A percentile compares a stretch with the other conserved stretches of the same genome.
phyloP scores from a whole-genome alignment of 345 rosid genomes.

The Eucalyptus pauciflora region DNA sequence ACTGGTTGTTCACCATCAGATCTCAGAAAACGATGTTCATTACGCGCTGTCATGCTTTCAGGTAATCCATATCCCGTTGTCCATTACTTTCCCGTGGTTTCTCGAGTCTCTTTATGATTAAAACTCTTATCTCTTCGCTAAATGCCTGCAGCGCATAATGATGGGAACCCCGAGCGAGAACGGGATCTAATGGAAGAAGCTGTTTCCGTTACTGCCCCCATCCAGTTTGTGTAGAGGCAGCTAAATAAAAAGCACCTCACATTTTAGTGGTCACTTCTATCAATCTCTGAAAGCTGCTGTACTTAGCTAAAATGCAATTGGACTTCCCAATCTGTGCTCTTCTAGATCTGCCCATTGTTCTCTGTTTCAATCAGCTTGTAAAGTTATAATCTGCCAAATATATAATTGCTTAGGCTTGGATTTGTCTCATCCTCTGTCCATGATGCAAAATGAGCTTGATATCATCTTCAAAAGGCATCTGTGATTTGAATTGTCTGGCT shows the following conservation, averaged over 20 bases:
- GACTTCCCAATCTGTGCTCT: background rate
- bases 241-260: background rate
- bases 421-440: background rate
- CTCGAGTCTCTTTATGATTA: background rate
- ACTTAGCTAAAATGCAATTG: background rate
- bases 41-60: conserved; percentile 51
- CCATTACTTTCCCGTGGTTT: background rate
- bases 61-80: conserved; percentile 18
- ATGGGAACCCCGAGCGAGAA: conserved; percentile 15
- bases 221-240: background rate
- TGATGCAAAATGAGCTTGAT: background rate
- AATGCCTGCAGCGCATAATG: conserved; percentile 28
- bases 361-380: background rate
- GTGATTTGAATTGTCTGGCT: background rate
- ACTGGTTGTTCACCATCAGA: conserved; percentile 79
- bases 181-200: conserved; percentile 7
- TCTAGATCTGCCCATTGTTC: background rate
- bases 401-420: background rate
- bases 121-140: background rate
- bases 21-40: conserved; percentile 65
- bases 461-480: background rate
- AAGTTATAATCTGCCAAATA: background rate
- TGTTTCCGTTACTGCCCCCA: background rate
- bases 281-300: background rate
- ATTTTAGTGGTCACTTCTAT: background rate